Conservation (phyloP, 2,329 filamentous ascomycete species). For the Colletotrichum sp. region DNA sequence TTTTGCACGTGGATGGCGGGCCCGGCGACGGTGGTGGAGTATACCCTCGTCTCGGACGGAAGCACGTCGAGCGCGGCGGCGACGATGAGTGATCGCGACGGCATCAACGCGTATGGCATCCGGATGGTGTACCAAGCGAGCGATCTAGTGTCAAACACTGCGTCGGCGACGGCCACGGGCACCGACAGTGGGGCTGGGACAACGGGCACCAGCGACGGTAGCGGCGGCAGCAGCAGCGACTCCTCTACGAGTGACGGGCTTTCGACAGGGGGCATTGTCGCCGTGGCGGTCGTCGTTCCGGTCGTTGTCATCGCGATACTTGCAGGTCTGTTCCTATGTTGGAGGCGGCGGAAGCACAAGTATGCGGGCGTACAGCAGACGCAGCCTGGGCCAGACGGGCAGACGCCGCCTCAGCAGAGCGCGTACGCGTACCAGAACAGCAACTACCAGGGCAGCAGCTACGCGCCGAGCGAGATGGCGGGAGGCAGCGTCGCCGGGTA, state of each 20-base stretch:
- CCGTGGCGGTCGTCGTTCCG: not conserved
- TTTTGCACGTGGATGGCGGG: constrained; percentile 29
- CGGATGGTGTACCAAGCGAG: constrained; percentile 30
- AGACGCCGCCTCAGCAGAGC: not conserved
- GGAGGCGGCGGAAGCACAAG: constrained; percentile 4
- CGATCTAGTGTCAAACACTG: constrained; percentile 15
- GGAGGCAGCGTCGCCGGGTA: not conserved
- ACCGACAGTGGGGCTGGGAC: not conserved
- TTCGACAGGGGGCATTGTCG: not conserved
- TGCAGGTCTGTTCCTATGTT: constrained; percentile 7
- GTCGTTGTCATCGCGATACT: constrained; percentile 5
- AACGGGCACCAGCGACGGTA: not conserved
- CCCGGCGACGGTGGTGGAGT: constrained; percentile 9
- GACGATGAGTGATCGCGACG: constrained; percentile 18
- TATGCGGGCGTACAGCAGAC: constrained; percentile 12
- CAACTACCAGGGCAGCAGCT: not conserved
- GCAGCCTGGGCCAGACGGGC: not conserved
- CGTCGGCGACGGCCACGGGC: not conserved
- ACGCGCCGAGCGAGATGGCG: constrained; percentile 1
- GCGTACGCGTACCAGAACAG: not conserved
- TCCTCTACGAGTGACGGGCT: not conserved
- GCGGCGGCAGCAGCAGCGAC: not conserved
- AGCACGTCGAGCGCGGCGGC: constrained; percentile 6
- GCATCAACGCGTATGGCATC: constrained; percentile 28
- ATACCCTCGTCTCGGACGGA: constrained; percentile 18